Evolutionary conservation across 352 stramenopile genomes (phyloP).

Genomic region (Globisporangium paddicum): DNA sequence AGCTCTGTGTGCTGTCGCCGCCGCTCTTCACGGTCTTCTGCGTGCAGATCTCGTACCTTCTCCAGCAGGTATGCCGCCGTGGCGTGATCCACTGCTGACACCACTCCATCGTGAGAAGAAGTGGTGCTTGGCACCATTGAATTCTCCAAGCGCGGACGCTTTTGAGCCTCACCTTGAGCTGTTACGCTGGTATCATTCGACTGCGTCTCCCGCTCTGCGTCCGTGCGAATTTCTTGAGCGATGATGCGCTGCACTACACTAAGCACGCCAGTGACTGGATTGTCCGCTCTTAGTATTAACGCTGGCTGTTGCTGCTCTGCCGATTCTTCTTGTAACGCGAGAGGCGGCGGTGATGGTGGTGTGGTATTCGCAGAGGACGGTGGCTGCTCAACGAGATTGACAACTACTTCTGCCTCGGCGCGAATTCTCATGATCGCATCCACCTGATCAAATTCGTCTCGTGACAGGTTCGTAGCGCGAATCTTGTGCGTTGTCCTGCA

Average conservation of each 20-base stretch:
- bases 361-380: background rate
- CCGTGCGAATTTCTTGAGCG: background rate
- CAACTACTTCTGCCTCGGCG: background rate
- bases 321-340: background rate
- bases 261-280: background rate
- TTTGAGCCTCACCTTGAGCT: background rate
- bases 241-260: background rate
- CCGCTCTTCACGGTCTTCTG: slow-evolving; percentile 39
- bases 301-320: background rate
- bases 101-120: background rate
- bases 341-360: too few relatives aligned
- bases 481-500: slow-evolving; percentile 32
- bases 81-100: slow-evolving; percentile 4
- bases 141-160: background rate
- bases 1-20: slow-evolving; percentile 52
- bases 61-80: slow-evolving; percentile 19
- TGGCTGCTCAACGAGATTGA: background rate
- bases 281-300: background rate
- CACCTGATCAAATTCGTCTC: slow-evolving; percentile 35
- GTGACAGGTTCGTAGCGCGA: slow-evolving; percentile 34
- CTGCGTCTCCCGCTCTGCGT: background rate
- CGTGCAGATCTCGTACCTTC: slow-evolving; percentile 28
- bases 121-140: too few relatives aligned
- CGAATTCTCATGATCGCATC: slow-evolving; percentile 28
- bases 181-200: background rate